Evolutionary conservation across 441 rosid species (phyloP), one percentile per base, ranked within the genome.

Genomic region (Croton laevigatus): DNA sequence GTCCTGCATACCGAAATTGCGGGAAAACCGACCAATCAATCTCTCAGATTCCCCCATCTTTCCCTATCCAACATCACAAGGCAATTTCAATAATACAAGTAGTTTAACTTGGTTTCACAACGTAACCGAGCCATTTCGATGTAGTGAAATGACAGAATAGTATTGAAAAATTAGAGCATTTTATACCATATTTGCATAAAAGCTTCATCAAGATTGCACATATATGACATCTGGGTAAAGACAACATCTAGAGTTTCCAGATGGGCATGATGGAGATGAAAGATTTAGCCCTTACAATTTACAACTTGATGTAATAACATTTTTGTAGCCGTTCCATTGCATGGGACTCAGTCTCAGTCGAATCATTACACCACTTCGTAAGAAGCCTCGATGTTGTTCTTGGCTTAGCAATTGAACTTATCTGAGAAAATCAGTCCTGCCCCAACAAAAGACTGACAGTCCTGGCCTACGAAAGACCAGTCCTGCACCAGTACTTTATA

Each of bases 1-100:
- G 99, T 19, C 97, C 97, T 40, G 88, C 87, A 95, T 76, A 98
- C 99, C 84, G 91, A 78, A 75, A 95, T 77, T 71, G 98, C 99
- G 84, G 93, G 96, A 79, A 95, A 84, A 71, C 97, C 98, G 93
- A 91, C 98, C 98, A 95, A 78, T 95, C 99, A 81, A 89, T 86
- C 86, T 95, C 99, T 81, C n/a, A n/a, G n/a, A n/a, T 87, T 93
- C 81, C 91, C 91, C 99, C 99, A 95, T 85, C 93, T 84, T 73
- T 83, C 82, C 98, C 99, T 91, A 40, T 81, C 87, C 99, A 98
- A 95, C 97, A 98, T 93, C 71, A 88, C 95, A 76, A 81, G 91
- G 16, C 97, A 93, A 84, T 95, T 98, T 93, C n/a, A n/a, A n/a
- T n/a, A n/a, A 38, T 5, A 8, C 5, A 8, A 38, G 8, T 20